Evolutionary conservation across 805 yeast genomes (phyloP), one percentile per base, ranked within the genome.

Genomic region (Lachancea quebecensis): DNA sequence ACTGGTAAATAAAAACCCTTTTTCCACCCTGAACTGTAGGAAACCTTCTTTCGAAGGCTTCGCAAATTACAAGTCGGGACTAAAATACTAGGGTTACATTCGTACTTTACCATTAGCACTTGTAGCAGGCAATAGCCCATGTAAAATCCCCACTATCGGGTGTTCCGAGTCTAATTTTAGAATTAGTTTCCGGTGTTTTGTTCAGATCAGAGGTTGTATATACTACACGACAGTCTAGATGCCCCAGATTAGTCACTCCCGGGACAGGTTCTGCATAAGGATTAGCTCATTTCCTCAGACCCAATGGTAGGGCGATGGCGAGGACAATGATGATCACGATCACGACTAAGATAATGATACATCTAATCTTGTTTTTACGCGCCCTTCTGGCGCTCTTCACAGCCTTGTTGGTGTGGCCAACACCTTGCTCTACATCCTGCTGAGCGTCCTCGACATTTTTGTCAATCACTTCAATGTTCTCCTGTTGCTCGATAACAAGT

Each of bases 401-500:
- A 17, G 99, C 99, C 66, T 85, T 82, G 61, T 83, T 79, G 41
- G 95, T 89, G 67, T 93, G 95, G 17, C 93, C 95, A 34, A 89
- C 87, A 65, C 97, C 99, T 64, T 82, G 81, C 71, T 90, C 96
- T 57, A 93, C 81, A 64, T 93, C 95, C 50, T 78, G 81, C 67
- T 89, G 96, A 25, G 96, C 98, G 45, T 73, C 75, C 48, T 72
- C 79, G 50, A 90, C 85, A 58, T 86, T 83, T 55, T 85, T 80
- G 63, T 89, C 89, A 52, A 88, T 80, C 60, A 81, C 85, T 61
- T 82, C 85, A 54, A 93, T 82, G 50, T 84, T 81, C 56, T 79
- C 88, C 67, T 90, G 96, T 72, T 93, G 98, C 69, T 90, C 96
- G 55, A 91, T 88, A 39, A 91, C 97, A 69, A 93, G 74, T 62